Evolutionary conservation across 2,329 filamentous ascomycete genomes (phyloP).

Genomic region (Botrytis galanthina): DNA sequence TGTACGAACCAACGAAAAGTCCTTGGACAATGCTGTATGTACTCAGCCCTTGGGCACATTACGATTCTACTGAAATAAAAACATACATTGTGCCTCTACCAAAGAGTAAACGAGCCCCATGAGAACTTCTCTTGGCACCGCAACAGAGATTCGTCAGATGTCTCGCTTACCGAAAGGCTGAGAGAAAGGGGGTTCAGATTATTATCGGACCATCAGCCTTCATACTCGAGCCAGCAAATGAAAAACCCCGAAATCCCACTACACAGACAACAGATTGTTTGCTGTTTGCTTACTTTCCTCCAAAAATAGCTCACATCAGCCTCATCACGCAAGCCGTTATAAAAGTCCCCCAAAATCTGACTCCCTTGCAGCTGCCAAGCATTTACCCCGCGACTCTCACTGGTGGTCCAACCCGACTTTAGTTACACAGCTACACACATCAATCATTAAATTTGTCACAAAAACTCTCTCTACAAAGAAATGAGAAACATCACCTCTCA

Average conservation of each 20-base stretch:
- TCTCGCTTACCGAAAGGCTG: neutral
- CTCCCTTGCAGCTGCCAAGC: slow-evolving; percentile 1
- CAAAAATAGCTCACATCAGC: slow-evolving; percentile 9
- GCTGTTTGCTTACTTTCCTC: neutral
- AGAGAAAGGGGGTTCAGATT: neutral
- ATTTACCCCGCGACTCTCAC: neutral
- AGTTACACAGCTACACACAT: neutral
- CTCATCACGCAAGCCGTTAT: neutral
- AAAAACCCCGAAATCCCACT: neutral
- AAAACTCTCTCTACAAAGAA: neutral
- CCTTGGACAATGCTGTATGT: too few relatives aligned
- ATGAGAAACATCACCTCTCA: neutral
- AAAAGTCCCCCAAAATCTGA: neutral
- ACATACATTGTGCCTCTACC: neutral
- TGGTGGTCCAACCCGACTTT: neutral
- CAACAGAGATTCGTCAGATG: neutral
- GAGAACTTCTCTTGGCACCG: neutral
- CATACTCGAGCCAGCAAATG: neutral
- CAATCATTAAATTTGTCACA: neutral
- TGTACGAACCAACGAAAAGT: neutral
- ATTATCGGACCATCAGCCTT: neutral
- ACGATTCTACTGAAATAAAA: neutral
- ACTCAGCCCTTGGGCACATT: neutral
- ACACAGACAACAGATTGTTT: neutral
- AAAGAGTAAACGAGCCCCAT: neutral